Evolutionary conservation across 2,329 filamentous ascomycete genomes (phyloP).

Genomic region (Biscogniauxia sp.): DNA sequence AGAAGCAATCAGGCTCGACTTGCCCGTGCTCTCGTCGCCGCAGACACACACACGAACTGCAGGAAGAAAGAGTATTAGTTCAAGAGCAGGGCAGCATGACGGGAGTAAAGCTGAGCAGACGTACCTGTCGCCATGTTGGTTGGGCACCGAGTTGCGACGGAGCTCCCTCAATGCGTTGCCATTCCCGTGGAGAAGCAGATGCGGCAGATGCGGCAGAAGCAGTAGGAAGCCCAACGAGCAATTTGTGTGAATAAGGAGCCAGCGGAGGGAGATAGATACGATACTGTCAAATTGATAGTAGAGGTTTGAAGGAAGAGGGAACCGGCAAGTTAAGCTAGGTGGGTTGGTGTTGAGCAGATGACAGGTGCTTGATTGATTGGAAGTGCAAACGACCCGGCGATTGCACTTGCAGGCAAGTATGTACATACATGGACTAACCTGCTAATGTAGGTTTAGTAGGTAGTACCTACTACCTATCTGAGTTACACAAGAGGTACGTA

Average conservation of each 20-base stretch:
- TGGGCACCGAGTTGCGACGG: constrained; percentile 11
- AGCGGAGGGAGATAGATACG: neutral
- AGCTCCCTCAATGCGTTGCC: constrained; percentile 18
- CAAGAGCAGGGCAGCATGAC: neutral
- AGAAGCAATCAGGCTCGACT: constrained; percentile 89
- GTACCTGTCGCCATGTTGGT: constrained; percentile 29
- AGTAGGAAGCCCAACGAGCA: neutral
- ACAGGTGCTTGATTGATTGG: neutral
- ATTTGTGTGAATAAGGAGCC: neutral
- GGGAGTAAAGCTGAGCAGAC: constrained; percentile 1
- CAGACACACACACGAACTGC: constrained; percentile 89
- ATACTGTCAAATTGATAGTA: neutral
- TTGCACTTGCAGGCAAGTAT: neutral
- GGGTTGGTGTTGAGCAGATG: neutral
- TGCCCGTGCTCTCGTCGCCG: constrained; percentile 93
- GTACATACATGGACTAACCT: no score
- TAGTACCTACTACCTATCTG: no score
- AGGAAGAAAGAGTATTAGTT: constrained; percentile 1
- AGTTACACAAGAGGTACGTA: no score
- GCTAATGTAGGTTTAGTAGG: no score
- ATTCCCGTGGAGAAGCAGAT: constrained; percentile 12
- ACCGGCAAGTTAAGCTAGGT: neutral
- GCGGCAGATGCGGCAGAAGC: neutral
- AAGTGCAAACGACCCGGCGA: neutral
- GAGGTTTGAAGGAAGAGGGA: neutral